Evolutionary conservation across 129 eudicot species (phyloP).

Genomic region (Centella asiatica): DNA sequence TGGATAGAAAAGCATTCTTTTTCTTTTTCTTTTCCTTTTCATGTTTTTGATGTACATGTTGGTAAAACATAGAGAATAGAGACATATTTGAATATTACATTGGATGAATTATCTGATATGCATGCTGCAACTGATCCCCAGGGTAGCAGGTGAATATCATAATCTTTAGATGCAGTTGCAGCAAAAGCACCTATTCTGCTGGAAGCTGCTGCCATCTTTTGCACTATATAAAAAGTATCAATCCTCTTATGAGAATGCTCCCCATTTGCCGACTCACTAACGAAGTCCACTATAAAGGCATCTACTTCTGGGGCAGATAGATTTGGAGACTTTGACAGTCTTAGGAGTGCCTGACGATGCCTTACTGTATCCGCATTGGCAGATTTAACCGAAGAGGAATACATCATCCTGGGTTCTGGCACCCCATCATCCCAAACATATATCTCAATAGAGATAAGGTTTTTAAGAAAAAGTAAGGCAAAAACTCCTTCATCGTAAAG

Average conservation of each 20-base stretch:
- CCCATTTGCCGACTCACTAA: constrained; percentile 61
- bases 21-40: not conserved
- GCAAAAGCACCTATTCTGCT: constrained; percentile 93
- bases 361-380: constrained; percentile 45
- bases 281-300: constrained; percentile 70
- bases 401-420: constrained; percentile 59
- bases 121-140: constrained; percentile 99
- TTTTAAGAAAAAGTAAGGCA: constrained; percentile 69
- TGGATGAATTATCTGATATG: constrained; percentile 53
- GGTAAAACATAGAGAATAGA: not conserved
- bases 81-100: constrained; percentile 39
- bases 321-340: constrained; percentile 49
- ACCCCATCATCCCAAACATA: constrained; percentile 79
- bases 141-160: constrained; percentile 87
- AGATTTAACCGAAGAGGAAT: constrained; percentile 62
- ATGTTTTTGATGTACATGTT: not conserved
- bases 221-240: constrained; percentile 75
- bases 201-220: constrained; percentile 83
- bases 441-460: constrained; percentile 71
- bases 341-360: constrained; percentile 84
- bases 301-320: constrained; percentile 39
- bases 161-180: constrained; percentile 68
- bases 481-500: constrained; percentile 84
- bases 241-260: constrained; percentile 38
- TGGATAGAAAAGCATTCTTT: no score